A percentile compares a stretch with the other conserved stretches of the same genome.
phyloP scores from a whole-genome alignment of 192 early-diverging fungal species.

The Entomortierella lignicola region DNA sequence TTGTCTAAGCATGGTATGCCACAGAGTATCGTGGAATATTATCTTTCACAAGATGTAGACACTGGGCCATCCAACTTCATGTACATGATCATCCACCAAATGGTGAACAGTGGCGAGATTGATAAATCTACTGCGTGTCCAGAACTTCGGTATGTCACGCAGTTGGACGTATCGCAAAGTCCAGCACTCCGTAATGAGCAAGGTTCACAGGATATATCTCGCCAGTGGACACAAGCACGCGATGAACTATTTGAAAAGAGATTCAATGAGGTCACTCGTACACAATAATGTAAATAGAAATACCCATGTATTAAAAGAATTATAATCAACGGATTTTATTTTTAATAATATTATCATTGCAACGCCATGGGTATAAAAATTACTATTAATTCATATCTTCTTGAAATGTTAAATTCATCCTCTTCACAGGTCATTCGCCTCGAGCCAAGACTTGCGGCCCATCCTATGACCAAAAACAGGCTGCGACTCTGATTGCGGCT shows the following conservation, averaged over 20 bases:
- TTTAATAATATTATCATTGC: no score
- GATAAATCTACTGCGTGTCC: background rate
- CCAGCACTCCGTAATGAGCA: background rate
- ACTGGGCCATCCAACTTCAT: background rate
- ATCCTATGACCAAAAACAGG: slow-evolving; percentile 8
- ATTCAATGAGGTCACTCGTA: no score
- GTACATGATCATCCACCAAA: background rate
- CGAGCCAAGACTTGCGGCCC: slow-evolving; percentile 38
- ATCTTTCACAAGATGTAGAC: background rate
- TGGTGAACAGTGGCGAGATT: background rate
- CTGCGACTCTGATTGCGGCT: background rate
- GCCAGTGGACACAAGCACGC: no score
- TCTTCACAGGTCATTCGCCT: slow-evolving; percentile 31
- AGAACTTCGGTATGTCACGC: background rate
- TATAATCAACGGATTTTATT: no score
- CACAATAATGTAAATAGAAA: no score
- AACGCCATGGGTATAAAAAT: background rate
- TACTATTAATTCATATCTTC: background rate
- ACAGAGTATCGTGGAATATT: background rate
- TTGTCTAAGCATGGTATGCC: background rate
- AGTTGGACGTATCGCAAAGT: background rate
- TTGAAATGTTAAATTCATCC: no score
- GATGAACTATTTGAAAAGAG: no score
- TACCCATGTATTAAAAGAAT: no score
- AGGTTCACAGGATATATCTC: no score